phyloP scores from a whole-genome alignment of 768 basidiomycete species.

The Boletus tomentosulus region DNA sequence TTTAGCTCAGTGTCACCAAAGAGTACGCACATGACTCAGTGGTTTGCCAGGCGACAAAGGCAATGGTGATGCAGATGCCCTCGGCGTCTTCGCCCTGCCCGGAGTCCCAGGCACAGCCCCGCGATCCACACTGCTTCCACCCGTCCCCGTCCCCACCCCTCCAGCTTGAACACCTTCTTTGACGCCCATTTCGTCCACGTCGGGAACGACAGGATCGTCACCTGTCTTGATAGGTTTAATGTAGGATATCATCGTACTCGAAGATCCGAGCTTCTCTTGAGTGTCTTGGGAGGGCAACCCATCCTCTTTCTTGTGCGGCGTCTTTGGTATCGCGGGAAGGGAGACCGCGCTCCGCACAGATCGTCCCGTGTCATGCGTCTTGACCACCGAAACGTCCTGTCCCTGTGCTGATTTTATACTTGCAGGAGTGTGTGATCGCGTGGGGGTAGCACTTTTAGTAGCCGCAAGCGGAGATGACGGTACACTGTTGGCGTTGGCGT shows the following conservation, averaged over 20 bases:
- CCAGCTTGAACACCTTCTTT: slow-evolving; percentile 40
- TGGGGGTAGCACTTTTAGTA: slow-evolving; percentile 38
- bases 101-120: slow-evolving; percentile 16
- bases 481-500: slow-evolving; percentile 25
- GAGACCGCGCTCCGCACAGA: slow-evolving; percentile 42
- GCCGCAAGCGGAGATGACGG: slow-evolving; percentile 36
- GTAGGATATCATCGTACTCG: slow-evolving; percentile 70
- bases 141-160: slow-evolving; percentile 4
- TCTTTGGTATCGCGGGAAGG: slow-evolving; percentile 33
- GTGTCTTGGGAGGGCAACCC: slow-evolving; percentile 20
- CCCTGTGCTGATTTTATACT: slow-evolving; percentile 23
- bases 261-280: slow-evolving; percentile 56
- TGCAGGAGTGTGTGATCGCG: slow-evolving; percentile 36
- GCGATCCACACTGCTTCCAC: slow-evolving; percentile 12
- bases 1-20: slow-evolving; percentile 54
- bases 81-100: slow-evolving; percentile 21
- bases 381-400: slow-evolving; percentile 22
- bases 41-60: slow-evolving; percentile 56
- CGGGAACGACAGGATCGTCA: slow-evolving; percentile 34
- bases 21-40: slow-evolving; percentile 84
- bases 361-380: slow-evolving; percentile 31
- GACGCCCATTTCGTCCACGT: slow-evolving; percentile 39
- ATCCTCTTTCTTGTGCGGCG: slow-evolving; percentile 23
- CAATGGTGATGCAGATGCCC: slow-evolving; percentile 22
- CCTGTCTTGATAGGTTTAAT: slow-evolving; percentile 48